Base-by-base conservation (phyloP, 1,139 yeast species). In the Blastobotrys raffinosifermentans region DNA sequence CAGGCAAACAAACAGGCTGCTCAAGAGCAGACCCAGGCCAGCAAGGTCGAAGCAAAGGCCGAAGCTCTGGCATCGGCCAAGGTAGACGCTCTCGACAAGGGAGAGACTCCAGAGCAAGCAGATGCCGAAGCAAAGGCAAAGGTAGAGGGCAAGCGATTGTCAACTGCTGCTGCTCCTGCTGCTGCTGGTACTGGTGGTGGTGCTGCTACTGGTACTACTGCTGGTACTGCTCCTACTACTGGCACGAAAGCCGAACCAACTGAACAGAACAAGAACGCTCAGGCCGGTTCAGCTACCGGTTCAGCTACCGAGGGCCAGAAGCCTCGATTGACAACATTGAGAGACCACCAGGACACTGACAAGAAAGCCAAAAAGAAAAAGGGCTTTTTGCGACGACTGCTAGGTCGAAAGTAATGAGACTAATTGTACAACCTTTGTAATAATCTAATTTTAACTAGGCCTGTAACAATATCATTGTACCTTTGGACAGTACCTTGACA, bases 191-290 rank as follows among this genome's bases (percentile, higher is more conserved):
- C 34, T 10, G 34, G 27, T 4, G 67, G 80, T 25, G 97, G 97
- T 31, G 73, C 73, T 46, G 79, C 79, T 32, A 69, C 75, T 10
- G 84, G 89, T 59, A 77, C 81, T 38, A 55, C 66, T 19, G 83
- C 79, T 44, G 89, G 95, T 32, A 80, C 93, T 10, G 74, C 73
- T 55, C 79, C 31, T 5, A 25, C 27, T 6, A 3, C 29, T 7
- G 16, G 18, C 11, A 19, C 15, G 15, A 17, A 17, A 14, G 4
- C 5, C 21, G 5, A 19, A 18, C 15, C 16, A 18, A 19, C 20
- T 17, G 2, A 18, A 29, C 13, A n/a, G 22, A 8, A 13, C 13
- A 9, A 9, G 11, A 4, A 4, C 26, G 13, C 13, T 19, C 18
- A 26, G 6, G 27, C 13, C 31, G 4, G 25, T 25, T 11, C 17